Evolutionary conservation across 805 yeast species (phyloP), one percentile per base, ranked within the genome.

Genomic region (Hyphopichia homilentoma): DNA sequence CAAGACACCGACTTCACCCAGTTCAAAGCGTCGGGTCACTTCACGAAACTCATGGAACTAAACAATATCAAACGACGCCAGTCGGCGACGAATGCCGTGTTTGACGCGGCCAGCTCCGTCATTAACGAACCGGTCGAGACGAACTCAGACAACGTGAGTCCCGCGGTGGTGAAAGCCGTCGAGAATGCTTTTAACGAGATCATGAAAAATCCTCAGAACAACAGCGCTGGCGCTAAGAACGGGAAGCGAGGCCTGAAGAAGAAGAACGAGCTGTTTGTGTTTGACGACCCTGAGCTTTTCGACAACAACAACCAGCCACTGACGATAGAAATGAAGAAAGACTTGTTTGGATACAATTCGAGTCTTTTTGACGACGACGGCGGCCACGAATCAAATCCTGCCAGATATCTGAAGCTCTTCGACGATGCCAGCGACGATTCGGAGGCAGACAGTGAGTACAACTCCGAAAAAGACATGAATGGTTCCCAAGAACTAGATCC

Each of bases 121-220:
- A 20, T 20, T 20, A 11, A 20, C 11, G 22, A 20, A 8, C 7
- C 11, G 11, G 11, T 8, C 11, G 22, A 20, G 7, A 11, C 9
- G 9, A 20, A 20, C n/a, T 44, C 54, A 23, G 52, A 57, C 6
- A 50, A 43, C 22, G 65, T 70, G 3, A 66, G 73, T 30, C 66
- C 68, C 3, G 62, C 54, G 12, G 80, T 74, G 1, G 54, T 79
- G 4, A 62, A 65, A 32, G 85, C 86, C 0, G 83, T 81, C 13
- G 84, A 80, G 47, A 78, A 75, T 48, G 87, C 84, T 3, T 68
- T 82, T 35, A 72, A 70, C 17, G 76, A 79, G 40, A 79, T 81
- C 21, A 73, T 75, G 70, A 57, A 49, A 17, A 43, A 39, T 8
- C 44, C 50, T 26, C 1, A 38, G 39, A 6, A 36, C 29, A 27